Base-by-base conservation (phyloP, 257 asterid species). In the Jacaranda mimosifolia region DNA sequence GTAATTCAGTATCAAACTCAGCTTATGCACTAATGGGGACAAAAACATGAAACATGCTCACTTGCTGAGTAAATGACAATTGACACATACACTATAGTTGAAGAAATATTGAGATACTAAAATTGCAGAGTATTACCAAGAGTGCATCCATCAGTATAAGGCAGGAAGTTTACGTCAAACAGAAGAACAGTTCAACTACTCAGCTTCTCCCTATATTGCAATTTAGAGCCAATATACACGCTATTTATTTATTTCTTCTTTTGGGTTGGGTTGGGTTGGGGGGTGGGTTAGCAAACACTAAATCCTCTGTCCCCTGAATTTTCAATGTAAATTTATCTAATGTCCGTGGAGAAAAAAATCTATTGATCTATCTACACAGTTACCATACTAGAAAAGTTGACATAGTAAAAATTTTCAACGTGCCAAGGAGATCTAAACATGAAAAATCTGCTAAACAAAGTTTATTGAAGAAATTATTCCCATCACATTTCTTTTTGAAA, bases 21-120 rank as follows among this genome's bases (percentile, higher is more conserved):
- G 51, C 57, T 63, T 26, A 62, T 72, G 79, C 79, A 64, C 74
- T 56, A 1, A 63, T 1, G 57, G 38, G 71, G 59, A 60, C 55
- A 68, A 82, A 70, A 11, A 53, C 51, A 26, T 36, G 26, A 8
- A 17, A 39, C 66, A 67, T 18, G 73, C 43, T 62, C 19, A 26
- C 42, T 40, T 36, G 39, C 58, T 39, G 42, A 46, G 35, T 68
- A 62, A 9, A 71, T 60, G 58, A 36, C 48, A 55, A 39, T 60
- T 76, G 66, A 55, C 74, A 26, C 79, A 66, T 63, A 45, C 35
- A 46, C 68, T 46, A 55, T 17, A 53, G 45, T 57, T 56, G 13
- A 70, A 59, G 73, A 76, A 18, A 51, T 36, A 39, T 8, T 7
- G 14, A 63, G 63, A 43, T 56, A 71, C 63, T 42, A 59, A 74